Evolutionary conservation across 2,329 filamentous ascomycete species (phyloP), one percentile per base, ranked within the genome.

Genomic region (Diaporthe helianthi): DNA sequence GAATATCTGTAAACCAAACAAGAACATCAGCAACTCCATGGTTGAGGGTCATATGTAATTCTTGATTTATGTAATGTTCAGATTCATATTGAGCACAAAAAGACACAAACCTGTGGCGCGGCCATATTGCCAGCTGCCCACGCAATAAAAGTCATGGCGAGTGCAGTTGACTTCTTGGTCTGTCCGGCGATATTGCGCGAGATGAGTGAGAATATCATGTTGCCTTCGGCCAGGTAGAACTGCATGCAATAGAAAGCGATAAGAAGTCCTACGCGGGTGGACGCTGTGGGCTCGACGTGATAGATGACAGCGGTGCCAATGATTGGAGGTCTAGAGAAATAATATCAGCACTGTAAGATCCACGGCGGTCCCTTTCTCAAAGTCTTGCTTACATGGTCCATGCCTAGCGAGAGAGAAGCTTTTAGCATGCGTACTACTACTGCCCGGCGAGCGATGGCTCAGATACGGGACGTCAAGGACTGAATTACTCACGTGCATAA

Each of bases 221-320:
- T 82, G 0, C 79, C 79, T 5, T 82, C 78, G 0, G 80, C 81
- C 2, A 80, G 79, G 13, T 80, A 81, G 41, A 84, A 79, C 8
- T 83, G 78, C 24, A 82, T 83, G 73, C 82, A 84, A 38, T 82
- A 83, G 41, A 84, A 83, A 24, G 77, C 76, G 7, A 79, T 74
- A 3, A 79, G 74, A 1, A 83, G 76, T 33, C 82, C 80, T 2
- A 79, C 78, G 1, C 76, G 77, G 7, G 79, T 78, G 2, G 70
- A 71, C 0, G 69, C 67, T 29, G 64, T 78, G 38, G 73, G 80
- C 29, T 70, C 75, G 69, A 79, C 73, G 26, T 73, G 74, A 49
- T 81, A 82, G 49, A 83, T 81, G 4, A 83, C 73, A 0, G 79
- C 78, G 13, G 79, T 83, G 3, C 82, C 83, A 13, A 46, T 46